These are phyloP conservation scores for Debaryomyces maramus DNA, from an alignment of 805 yeast genomes.

Conservation along the genomic window DNA sequence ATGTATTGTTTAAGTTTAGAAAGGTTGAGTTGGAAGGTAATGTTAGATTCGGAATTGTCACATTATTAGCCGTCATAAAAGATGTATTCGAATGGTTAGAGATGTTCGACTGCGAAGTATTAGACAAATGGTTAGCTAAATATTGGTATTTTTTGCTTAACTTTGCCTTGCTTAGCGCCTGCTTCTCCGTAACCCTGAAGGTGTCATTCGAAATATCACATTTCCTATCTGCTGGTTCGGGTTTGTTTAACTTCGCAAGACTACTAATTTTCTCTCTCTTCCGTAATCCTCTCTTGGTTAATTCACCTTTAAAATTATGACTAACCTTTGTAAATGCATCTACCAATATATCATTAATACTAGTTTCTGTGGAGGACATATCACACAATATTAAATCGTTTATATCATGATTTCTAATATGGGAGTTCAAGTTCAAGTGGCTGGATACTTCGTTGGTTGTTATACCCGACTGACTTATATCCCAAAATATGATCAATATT, in stretches of 20 bases:
- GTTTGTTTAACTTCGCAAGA: background rate
- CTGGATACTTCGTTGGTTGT: constrained; percentile 13
- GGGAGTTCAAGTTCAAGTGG: constrained; percentile 15
- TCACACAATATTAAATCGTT: constrained; percentile 29
- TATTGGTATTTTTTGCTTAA: constrained; percentile 30
- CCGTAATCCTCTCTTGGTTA: constrained; percentile 30
- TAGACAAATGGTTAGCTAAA: constrained; percentile 27
- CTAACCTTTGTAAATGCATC: constrained; percentile 23
- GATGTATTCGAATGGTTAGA: constrained; percentile 7
- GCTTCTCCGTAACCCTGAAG: constrained; percentile 27
- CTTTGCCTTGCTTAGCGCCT: constrained; percentile 28
- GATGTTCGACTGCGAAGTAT: constrained; percentile 2
- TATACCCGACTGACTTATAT: constrained; percentile 20
- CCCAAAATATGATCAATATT: constrained; percentile 46
- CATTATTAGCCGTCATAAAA: constrained; percentile 7
- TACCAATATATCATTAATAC: constrained; percentile 26
- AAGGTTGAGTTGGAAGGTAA: constrained; percentile 15
- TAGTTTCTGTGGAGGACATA: constrained; percentile 28
- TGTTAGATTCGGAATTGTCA: background rate
- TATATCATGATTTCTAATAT: constrained; percentile 13
- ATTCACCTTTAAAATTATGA: constrained; percentile 24
- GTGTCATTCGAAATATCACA: constrained; percentile 9
- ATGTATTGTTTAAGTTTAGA: constrained; percentile 14
- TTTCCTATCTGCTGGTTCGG: background rate
- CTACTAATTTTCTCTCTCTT: constrained; percentile 16